Conservation (phyloP, 768 basidiomycete genomes). For the Ramaria rubella region DNA sequence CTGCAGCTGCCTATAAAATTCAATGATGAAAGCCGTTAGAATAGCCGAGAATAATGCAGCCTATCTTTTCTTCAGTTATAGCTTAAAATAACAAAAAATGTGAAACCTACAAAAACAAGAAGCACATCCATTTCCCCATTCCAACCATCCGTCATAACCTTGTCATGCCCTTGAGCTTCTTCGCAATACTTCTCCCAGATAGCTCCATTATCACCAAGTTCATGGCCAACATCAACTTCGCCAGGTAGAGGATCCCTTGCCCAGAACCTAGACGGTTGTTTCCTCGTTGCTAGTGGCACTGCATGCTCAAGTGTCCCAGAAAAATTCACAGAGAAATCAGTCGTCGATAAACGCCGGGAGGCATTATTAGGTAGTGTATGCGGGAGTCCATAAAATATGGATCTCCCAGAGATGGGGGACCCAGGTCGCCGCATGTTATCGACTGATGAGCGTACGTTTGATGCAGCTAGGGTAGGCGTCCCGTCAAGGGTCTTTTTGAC, state of each 20-base stretch:
- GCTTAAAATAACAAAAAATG: background rate
- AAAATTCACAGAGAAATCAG: too few species aligned
- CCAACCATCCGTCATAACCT: conserved; percentile 16
- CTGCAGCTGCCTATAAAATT: conserved; percentile 29
- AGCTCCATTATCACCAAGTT: background rate
- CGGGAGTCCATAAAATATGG: too few species aligned
- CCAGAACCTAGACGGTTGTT: conserved; percentile 5
- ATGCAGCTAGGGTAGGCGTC: too few species aligned
- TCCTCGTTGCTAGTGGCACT: too few species aligned
- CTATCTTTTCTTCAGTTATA: conserved; percentile 16
- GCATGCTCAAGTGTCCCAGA: too few species aligned
- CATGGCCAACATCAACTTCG: conserved; percentile 3
- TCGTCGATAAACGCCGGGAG: too few species aligned
- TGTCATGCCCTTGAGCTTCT: conserved; percentile 16
- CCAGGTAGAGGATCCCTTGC: background rate
- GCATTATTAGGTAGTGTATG: too few species aligned
- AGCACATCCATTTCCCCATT: conserved; percentile 18
- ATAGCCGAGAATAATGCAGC: conserved; percentile 38
- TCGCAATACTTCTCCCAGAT: conserved; percentile 15
- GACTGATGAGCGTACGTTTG: too few species aligned
- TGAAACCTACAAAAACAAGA: conserved; percentile 23
- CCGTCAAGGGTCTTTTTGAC: too few species aligned
- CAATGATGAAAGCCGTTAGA: conserved; percentile 33
- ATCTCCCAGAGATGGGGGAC: too few species aligned
- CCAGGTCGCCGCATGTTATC: too few species aligned